Evolutionary conservation across 2,329 filamentous ascomycete genomes (phyloP).

Genomic region (Madurella fahalii): DNA sequence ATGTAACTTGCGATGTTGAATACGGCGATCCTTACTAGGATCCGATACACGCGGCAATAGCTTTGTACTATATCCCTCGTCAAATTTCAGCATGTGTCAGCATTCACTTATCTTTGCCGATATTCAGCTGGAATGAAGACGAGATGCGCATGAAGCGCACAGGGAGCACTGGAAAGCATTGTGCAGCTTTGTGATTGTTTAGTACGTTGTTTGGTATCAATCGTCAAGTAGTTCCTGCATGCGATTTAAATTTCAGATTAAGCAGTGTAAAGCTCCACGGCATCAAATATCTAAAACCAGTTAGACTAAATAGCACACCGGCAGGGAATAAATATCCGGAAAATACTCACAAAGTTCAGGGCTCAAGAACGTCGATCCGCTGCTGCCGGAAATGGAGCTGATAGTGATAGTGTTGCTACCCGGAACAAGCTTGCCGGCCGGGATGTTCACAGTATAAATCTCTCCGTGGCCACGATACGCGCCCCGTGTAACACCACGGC

Average conservation of each 20-base stretch:
- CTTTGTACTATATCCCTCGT: no score
- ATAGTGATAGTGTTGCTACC: conserved; percentile 63
- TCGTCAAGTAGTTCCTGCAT: not conserved
- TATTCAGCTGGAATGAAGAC: no score
- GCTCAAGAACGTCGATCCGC: conserved; percentile 50
- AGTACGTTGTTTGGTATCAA: not conserved
- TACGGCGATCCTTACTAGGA: no score
- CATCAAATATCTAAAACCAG: conserved; percentile 24
- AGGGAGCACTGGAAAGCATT: no score
- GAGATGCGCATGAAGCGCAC: no score
- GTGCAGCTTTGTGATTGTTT: not conserved
- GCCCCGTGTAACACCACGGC: conserved; percentile 60
- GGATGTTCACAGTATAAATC: conserved; percentile 59
- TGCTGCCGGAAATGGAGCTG: conserved; percentile 54
- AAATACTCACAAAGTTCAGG: conserved; percentile 49
- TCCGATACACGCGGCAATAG: no score
- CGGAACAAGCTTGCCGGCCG: conserved; percentile 53
- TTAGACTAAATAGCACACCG: not conserved
- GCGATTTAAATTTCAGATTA: not conserved
- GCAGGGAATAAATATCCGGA: not conserved
- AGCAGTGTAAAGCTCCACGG: conserved; percentile 33
- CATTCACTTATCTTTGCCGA: no score
- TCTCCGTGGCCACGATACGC: conserved; percentile 62
- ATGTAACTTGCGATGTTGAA: no score
- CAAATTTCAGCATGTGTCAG: no score